These are phyloP conservation scores for Aspergillus bertholletiae DNA, from an alignment of 495 filamentous ascomycete species.

Conservation along the genomic window DNA sequence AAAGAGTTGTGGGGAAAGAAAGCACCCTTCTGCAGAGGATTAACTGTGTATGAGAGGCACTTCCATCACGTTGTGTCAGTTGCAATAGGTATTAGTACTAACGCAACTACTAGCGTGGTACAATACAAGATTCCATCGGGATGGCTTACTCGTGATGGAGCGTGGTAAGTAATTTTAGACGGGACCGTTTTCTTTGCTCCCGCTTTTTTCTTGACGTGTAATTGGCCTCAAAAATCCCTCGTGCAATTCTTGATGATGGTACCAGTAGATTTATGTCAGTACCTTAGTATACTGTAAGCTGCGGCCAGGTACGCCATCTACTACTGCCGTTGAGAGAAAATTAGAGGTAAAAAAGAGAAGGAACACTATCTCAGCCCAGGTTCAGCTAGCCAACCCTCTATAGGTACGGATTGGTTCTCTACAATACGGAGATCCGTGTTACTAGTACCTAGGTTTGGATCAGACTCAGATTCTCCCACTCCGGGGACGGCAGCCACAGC, in stretches of 20 bases:
- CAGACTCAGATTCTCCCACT: neutral
- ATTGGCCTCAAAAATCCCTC: slow-evolving; percentile 31
- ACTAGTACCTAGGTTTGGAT: neutral
- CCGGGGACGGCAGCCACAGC: neutral
- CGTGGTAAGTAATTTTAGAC: slow-evolving; percentile 10
- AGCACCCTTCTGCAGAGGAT: neutral
- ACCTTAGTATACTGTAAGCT: no score
- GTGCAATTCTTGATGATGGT: slow-evolving; percentile 13
- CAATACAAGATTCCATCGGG: neutral
- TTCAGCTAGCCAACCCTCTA: no score
- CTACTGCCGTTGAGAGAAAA: no score
- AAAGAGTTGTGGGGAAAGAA: neutral
- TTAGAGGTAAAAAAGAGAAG: no score
- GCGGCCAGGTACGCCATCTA: no score
- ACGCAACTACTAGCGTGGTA: neutral
- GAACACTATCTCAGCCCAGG: no score
- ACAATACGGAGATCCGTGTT: no score
- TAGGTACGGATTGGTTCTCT: no score
- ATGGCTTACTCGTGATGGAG: slow-evolving; percentile 1
- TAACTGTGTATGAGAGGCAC: no score
- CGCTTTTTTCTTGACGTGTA: neutral
- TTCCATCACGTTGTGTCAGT: no score
- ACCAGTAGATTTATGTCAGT: no score
- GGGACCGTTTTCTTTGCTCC: slow-evolving; percentile 12
- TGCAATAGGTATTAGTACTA: no score